Percentiles rank a stretch among this genome's conserved stretches.
phyloP scores from a whole-genome alignment of 2,329 filamentous ascomycete species.

The Calycina herbarum region DNA sequence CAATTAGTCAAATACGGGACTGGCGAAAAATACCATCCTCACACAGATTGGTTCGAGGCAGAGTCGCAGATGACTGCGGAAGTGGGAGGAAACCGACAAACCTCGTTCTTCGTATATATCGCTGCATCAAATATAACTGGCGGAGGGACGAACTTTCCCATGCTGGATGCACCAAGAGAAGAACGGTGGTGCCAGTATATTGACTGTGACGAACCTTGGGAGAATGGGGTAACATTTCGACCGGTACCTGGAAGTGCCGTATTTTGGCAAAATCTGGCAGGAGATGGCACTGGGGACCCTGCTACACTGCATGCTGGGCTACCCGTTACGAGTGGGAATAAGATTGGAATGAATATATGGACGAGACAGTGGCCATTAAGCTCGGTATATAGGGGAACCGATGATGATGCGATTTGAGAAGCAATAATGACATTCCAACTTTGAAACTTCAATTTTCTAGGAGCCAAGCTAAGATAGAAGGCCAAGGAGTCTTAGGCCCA shows the following conservation, averaged over 20 bases:
- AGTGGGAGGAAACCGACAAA: conserved; percentile 34
- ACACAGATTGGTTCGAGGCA: conserved; percentile 54
- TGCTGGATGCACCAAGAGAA: conserved; percentile 38
- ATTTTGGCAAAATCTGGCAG: conserved; percentile 59
- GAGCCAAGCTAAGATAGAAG: neutral
- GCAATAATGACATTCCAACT: neutral
- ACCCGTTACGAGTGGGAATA: conserved; percentile 55
- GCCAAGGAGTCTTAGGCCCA: neutral
- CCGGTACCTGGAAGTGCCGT: conserved; percentile 57
- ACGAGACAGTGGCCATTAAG: conserved; percentile 27
- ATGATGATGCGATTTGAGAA: neutral
- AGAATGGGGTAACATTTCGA: conserved; percentile 54
- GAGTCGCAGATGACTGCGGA: conserved; percentile 14
- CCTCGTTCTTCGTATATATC: conserved; percentile 61
- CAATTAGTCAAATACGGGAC: conserved; percentile 58
- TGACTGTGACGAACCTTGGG: conserved; percentile 46
- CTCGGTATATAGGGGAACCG: conserved; percentile 18
- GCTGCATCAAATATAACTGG: conserved; percentile 47
- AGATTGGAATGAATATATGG: conserved; percentile 63
- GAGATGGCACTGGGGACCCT: conserved; percentile 53
- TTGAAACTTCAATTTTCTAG: neutral
- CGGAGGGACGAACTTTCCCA: conserved; percentile 60
- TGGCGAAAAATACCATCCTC: conserved; percentile 56
- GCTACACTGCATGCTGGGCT: conserved; percentile 60
- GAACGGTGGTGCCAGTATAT: conserved; percentile 55